A percentile compares a stretch with the other conserved stretches of the same genome.
Conservation (phyloP, 768 basidiomycete species). For the Trametes meyenii region DNA sequence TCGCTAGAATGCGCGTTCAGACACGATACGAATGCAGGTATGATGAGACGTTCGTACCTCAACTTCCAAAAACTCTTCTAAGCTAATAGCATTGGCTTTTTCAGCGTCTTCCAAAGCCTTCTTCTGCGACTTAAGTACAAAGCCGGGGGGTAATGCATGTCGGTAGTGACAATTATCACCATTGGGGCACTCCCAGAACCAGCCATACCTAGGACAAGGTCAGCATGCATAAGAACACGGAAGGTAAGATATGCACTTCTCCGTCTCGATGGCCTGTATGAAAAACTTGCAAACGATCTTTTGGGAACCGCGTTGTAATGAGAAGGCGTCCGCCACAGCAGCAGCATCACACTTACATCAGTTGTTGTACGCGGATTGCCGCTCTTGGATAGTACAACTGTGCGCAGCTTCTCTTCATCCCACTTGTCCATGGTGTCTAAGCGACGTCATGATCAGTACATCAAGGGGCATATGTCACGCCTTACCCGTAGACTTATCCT, state of each 20-base stretch:
- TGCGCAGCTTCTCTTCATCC: slow-evolving; percentile 92
- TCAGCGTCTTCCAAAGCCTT: slow-evolving; percentile 92
- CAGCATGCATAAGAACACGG: background rate
- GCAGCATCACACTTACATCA: slow-evolving; percentile 59
- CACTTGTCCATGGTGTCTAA: slow-evolving; percentile 96
- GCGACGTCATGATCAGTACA: background rate
- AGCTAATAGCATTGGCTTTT: slow-evolving; percentile 83
- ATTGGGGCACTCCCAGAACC: slow-evolving; percentile 97
- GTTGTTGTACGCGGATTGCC: slow-evolving; percentile 93
- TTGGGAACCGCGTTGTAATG: background rate
- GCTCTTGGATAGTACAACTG: slow-evolving; percentile 84
- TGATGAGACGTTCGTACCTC: slow-evolving; percentile 62
- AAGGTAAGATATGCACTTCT: slow-evolving; percentile 55
- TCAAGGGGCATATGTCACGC: background rate
- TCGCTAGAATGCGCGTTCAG: slow-evolving; percentile 52
- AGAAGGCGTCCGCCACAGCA: background rate
- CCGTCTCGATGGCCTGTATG: slow-evolving; percentile 91
- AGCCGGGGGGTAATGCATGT: slow-evolving; percentile 94
- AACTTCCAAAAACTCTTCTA: slow-evolving; percentile 97
- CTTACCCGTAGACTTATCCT: slow-evolving; percentile 76
- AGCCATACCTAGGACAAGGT: slow-evolving; percentile 63
- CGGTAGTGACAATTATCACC: slow-evolving; percentile 90
- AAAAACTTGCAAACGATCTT: slow-evolving; percentile 99
- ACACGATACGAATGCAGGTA: background rate
- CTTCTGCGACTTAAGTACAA: slow-evolving; percentile 91